Conservation (phyloP, 1,284 basidiomycete genomes). For the Leccinum proximum region DNA sequence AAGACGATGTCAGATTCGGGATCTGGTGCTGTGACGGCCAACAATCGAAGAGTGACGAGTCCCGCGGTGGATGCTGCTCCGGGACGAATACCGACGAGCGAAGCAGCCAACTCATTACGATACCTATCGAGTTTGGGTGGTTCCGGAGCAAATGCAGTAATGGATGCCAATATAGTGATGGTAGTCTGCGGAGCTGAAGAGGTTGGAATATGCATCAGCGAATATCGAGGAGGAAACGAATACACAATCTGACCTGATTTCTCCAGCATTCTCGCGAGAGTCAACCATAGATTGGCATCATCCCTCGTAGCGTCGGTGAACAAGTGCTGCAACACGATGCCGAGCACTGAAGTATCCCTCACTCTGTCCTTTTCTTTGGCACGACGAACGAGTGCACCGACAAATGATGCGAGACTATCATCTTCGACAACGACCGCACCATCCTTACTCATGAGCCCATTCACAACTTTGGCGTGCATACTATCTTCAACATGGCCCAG, state of each 20-base stretch:
- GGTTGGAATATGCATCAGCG: slow-evolving; percentile 2
- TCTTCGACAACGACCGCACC: slow-evolving; percentile 19
- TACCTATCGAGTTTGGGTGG: slow-evolving; percentile 76
- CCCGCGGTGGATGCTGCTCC: slow-evolving; percentile 67
- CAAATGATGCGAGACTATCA: slow-evolving; percentile 36
- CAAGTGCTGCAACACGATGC: slow-evolving; percentile 55
- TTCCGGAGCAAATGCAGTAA: slow-evolving; percentile 65
- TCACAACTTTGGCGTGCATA: slow-evolving; percentile 21
- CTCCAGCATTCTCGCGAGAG: slow-evolving; percentile 59
- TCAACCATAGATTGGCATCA: slow-evolving; percentile 79
- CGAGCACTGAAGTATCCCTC: slow-evolving; percentile 55
- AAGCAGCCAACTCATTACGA: slow-evolving; percentile 88
- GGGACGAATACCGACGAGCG: slow-evolving; percentile 67
- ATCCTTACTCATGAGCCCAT: slow-evolving; percentile 28
- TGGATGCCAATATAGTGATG: slow-evolving; percentile 60
- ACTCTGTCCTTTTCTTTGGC: slow-evolving; percentile 43
- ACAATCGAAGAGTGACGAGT: slow-evolving; percentile 62
- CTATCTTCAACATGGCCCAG: slow-evolving; percentile 44
- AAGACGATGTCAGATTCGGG: slow-evolving; percentile 81
- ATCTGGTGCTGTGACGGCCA: slow-evolving; percentile 79
- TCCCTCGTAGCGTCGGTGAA: slow-evolving; percentile 55
- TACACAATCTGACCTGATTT: slow-evolving; percentile 44
- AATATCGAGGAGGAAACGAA: background rate
- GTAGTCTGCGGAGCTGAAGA: slow-evolving; percentile 62
- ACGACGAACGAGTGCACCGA: slow-evolving; percentile 38